phyloP scores from a whole-genome alignment of 768 basidiomycete genomes.

The Sporobolomyces pararoseus region DNA sequence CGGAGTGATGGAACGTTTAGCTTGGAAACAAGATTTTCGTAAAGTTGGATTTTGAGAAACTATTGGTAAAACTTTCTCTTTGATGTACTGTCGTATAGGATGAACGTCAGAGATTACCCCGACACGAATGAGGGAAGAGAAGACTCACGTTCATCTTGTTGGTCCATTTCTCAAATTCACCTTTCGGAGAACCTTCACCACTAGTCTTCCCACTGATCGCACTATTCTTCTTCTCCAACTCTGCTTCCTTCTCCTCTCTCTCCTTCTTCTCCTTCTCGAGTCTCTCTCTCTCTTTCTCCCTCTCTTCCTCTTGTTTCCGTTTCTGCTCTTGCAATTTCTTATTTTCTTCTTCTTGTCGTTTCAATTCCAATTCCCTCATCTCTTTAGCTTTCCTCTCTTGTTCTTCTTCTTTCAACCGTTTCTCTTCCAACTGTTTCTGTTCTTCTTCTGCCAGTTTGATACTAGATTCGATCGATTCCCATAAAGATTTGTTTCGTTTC shows the following conservation, averaged over 20 bases:
- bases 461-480: slow-evolving; percentile 36
- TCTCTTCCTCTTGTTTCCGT: not conserved
- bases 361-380: not conserved
- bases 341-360: slow-evolving; percentile 13
- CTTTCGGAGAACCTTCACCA: slow-evolving; percentile 27
- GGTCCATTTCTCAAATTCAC: slow-evolving; percentile 51
- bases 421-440: slow-evolving; percentile 27
- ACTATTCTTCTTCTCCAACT: slow-evolving; percentile 46
- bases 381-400: not conserved
- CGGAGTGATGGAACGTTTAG: slow-evolving; percentile 74
- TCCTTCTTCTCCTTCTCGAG: slow-evolving; percentile 46
- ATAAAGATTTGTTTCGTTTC: slow-evolving; percentile 34
- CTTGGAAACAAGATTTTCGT: slow-evolving; percentile 63
- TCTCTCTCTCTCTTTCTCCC: slow-evolving; percentile 41
- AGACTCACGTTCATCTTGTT: slow-evolving; percentile 47
- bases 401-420: slow-evolving; percentile 18
- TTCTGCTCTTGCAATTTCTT: too few relatives aligned
- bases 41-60: slow-evolving; percentile 61
- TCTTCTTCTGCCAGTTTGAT: slow-evolving; percentile 31
- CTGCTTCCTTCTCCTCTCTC: slow-evolving; percentile 25
- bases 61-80: slow-evolving; percentile 52
- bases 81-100: slow-evolving; percentile 44
- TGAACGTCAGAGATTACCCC: too few relatives aligned
- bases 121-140: not conserved
- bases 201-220: slow-evolving; percentile 48